Percentiles rank a stretch among this genome's conserved stretches.
phyloP scores from a whole-genome alignment of 768 basidiomycete genomes.

The Hypsizygus marmoreus region DNA sequence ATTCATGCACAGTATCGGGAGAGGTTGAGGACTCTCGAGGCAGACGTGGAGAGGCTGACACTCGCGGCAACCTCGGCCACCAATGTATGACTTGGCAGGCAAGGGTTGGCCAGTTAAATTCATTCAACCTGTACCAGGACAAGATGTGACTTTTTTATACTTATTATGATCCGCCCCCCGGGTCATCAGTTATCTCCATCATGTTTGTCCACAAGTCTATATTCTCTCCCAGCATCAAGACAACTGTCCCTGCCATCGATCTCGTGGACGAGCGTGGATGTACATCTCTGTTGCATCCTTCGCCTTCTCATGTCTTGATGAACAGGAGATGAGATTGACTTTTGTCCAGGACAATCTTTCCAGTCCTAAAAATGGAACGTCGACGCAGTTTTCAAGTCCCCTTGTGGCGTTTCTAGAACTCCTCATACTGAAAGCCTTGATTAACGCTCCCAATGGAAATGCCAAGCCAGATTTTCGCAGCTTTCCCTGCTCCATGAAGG shows the following conservation, averaged over 20 bases:
- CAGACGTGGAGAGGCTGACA: constrained; percentile 4
- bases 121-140: too few species aligned
- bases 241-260: too few species aligned
- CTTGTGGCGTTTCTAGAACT: neutral
- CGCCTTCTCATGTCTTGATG: too few species aligned
- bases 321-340: constrained; percentile 7
- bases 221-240: neutral
- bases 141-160: too few species aligned
- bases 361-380: neutral
- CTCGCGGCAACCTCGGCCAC: neutral
- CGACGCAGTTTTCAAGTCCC: constrained; percentile 11
- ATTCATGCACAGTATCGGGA: constrained; percentile 9
- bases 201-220: neutral
- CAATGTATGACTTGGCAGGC: too few species aligned
- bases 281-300: neutral
- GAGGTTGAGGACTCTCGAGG: constrained; percentile 4
- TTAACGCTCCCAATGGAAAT: neutral
- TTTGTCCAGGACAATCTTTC: constrained; percentile 1
- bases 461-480: constrained; percentile 5
- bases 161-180: neutral
- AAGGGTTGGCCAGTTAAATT: too few species aligned
- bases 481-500: neutral
- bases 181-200: neutral
- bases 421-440: neutral
- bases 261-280: neutral